A percentile compares a stretch with the other conserved stretches of the same genome.
Conservation (phyloP, 2,329 filamentous ascomycete genomes). For the Diaporthe amygdali region DNA sequence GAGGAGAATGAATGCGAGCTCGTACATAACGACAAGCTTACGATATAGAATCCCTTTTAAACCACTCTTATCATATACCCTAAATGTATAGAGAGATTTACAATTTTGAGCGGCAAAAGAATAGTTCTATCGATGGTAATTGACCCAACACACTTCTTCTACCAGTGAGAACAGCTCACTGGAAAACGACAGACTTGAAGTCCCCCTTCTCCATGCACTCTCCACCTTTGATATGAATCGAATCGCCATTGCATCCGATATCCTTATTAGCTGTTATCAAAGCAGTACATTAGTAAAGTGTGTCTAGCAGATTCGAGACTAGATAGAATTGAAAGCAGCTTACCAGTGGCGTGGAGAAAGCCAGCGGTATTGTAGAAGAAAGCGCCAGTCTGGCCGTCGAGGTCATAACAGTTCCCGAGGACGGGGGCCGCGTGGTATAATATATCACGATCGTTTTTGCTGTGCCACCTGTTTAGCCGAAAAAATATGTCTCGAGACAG, state of each 20-base stretch:
- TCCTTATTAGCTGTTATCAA: not conserved
- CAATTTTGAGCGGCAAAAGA: no score
- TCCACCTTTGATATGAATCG: not conserved
- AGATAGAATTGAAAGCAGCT: not conserved
- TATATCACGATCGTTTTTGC: not conserved
- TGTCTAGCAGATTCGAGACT: not conserved
- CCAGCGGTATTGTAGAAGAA: not conserved
- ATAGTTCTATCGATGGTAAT: no score
- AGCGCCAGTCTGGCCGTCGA: not conserved
- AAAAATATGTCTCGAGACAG: not conserved
- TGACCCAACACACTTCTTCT: no score
- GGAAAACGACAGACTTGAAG: not conserved
- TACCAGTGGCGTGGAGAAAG: not conserved
- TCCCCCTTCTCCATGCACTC: not conserved
- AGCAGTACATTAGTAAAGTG: not conserved
- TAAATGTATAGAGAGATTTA: no score
- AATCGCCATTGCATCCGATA: not conserved
- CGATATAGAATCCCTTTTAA: no score
- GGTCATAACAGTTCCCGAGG: not conserved
- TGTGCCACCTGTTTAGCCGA: not conserved
- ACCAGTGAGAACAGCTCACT: not conserved
- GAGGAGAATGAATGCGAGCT: no score
- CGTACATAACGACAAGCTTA: no score
- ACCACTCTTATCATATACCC: no score
- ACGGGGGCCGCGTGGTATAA: not conserved